phyloP scores from a whole-genome alignment of 768 basidiomycete species.

The Mycena leptocephala region DNA sequence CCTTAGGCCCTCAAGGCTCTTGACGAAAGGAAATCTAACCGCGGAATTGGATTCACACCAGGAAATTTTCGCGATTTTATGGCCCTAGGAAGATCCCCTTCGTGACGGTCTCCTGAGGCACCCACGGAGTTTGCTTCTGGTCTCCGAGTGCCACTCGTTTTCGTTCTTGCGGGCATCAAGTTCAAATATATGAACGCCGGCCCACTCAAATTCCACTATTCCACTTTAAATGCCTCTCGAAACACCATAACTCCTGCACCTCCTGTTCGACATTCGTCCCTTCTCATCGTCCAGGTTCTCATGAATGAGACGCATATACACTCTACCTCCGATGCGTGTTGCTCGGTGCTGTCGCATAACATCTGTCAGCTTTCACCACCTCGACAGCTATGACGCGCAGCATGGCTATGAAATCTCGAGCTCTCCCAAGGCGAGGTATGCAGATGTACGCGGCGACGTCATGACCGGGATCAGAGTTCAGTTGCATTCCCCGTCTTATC shows the following conservation, averaged over 20 bases:
- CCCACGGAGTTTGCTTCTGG: no score
- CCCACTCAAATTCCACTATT: slow-evolving; percentile 19
- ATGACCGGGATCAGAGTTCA: background rate
- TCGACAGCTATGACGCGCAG: slow-evolving; percentile 6
- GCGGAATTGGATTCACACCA: background rate
- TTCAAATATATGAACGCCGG: background rate
- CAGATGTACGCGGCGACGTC: background rate
- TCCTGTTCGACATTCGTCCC: background rate
- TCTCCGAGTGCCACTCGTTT: background rate
- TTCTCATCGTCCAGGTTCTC: background rate
- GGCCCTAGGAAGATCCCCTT: no score
- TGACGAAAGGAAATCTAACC: background rate
- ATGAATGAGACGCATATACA: slow-evolving; percentile 1
- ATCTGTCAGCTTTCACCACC: background rate
- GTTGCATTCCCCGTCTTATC: background rate
- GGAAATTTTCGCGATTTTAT: background rate
- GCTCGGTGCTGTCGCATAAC: background rate
- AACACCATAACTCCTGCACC: background rate
- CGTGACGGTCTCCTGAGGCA: background rate
- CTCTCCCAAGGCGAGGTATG: background rate
- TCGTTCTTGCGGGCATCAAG: background rate
- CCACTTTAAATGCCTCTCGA: background rate
- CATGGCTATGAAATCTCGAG: background rate
- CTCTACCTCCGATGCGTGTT: slow-evolving; percentile 9
- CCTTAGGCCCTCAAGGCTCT: background rate